Percentiles rank a stretch among this genome's conserved stretches.
These are phyloP conservation scores for Fusarium pseudoanthophilum DNA, from an alignment of 2,329 filamentous ascomycete species.

Conservation along the genomic window DNA sequence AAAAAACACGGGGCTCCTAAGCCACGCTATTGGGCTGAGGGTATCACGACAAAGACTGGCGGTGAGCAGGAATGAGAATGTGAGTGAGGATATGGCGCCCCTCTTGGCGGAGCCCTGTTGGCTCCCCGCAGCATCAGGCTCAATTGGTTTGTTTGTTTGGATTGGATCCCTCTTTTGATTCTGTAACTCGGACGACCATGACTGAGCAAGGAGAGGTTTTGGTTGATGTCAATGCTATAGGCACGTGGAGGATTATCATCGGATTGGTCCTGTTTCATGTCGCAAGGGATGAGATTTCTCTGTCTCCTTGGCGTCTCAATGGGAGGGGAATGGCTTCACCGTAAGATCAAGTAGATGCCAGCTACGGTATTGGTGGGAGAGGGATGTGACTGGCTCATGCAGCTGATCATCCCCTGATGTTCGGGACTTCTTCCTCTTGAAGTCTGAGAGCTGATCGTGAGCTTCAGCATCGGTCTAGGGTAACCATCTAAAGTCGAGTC, in stretches of 20 bases:
- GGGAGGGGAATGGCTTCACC: constrained; percentile 18
- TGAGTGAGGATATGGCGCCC: constrained; percentile 6
- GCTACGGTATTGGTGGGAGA: not conserved
- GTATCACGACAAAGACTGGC: constrained; percentile 37
- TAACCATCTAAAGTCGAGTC: not conserved
- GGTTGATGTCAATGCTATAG: constrained; percentile 9
- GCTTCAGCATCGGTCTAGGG: constrained; percentile 14
- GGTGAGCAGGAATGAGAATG: constrained; percentile 27
- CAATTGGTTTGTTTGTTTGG: constrained; percentile 39
- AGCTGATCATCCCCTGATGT: not conserved
- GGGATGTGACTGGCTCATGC: not conserved
- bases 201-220: constrained; percentile 13
- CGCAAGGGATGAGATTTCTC: constrained; percentile 11
- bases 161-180: constrained; percentile 1
- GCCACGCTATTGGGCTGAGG: constrained; percentile 38
- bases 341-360: not conserved
- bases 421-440: not conserved
- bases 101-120: constrained; percentile 17
- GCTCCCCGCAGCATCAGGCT: constrained; percentile 28
- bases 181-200: constrained; percentile 38
- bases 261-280: constrained; percentile 28
- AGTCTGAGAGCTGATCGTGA: not conserved
- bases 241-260: constrained; percentile 20
- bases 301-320: constrained; percentile 28
- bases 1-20: constrained; percentile 23